phyloP scores from a whole-genome alignment of 768 basidiomycete species.

The Suillus plorans region DNA sequence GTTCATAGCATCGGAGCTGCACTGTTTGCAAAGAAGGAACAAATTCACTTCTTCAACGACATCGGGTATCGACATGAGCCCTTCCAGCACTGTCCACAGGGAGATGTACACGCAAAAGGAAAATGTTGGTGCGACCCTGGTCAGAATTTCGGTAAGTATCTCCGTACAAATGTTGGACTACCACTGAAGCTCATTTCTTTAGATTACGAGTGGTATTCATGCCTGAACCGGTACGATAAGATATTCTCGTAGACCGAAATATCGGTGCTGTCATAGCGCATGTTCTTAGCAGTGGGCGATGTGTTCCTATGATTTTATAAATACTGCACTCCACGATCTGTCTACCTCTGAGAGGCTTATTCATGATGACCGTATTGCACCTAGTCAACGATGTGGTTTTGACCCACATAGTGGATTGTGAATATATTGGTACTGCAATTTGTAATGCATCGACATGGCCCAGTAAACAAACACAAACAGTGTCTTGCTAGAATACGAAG shows the following conservation, averaged over 20 bases:
- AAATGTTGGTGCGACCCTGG: constrained; percentile 73
- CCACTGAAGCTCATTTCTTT: constrained; percentile 14
- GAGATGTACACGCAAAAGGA: constrained; percentile 52
- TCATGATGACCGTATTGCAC: not conserved
- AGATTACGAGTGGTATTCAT: constrained; percentile 90
- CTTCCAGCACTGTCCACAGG: constrained; percentile 74
- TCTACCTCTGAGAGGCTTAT: not conserved
- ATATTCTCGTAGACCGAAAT: constrained; percentile 40
- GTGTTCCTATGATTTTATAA: not conserved
- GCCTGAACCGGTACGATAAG: constrained; percentile 72
- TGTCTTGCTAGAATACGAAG: too few species aligned
- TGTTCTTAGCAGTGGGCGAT: too few species aligned
- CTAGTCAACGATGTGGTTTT: not conserved
- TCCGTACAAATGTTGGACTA: not conserved
- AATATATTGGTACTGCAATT: constrained; percentile 84
- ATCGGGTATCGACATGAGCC: constrained; percentile 84
- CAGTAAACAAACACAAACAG: too few species aligned
- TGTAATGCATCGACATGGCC: not conserved
- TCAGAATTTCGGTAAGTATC: constrained; percentile 63
- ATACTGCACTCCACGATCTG: not conserved
- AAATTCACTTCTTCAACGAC: constrained; percentile 81
- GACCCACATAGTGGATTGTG: constrained; percentile 77
- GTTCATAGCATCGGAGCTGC: constrained; percentile 84
- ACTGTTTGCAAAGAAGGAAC: constrained; percentile 69
- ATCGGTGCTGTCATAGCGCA: not conserved